Conservation (phyloP, 202 grass and related monocot species). For the Saccharum hybrid region DNA sequence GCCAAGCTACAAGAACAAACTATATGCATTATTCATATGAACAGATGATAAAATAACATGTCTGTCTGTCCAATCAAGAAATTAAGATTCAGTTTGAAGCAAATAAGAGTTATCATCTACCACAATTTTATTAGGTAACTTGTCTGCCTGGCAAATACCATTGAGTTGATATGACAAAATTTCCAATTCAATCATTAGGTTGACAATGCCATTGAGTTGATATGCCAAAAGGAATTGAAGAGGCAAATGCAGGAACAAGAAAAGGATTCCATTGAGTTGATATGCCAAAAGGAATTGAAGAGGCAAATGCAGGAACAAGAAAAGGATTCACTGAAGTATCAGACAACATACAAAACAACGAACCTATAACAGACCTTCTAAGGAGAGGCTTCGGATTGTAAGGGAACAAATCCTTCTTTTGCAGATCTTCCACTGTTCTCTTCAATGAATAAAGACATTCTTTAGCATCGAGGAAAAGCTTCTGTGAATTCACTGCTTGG, state of each 20-base stretch:
- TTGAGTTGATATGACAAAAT: not conserved
- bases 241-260: not conserved
- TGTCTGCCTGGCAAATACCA: not conserved
- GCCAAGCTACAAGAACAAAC: constrained; percentile 55
- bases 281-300: not conserved
- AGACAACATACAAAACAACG: not conserved
- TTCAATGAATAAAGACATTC: constrained; percentile 83
- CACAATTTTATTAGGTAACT: not conserved
- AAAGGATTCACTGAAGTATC: not conserved
- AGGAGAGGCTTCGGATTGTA: constrained; percentile 86
- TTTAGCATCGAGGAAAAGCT: constrained; percentile 66
- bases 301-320: too few species aligned
- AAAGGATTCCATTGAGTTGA: not conserved
- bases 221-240: not conserved
- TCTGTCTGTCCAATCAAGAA: not conserved
- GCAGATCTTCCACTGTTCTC: constrained; percentile 73
- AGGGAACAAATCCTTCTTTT: constrained; percentile 83
- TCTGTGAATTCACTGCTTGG: constrained; percentile 28
- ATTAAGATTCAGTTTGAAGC: not conserved
- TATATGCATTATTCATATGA: constrained; percentile 17
- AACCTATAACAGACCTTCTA: constrained; percentile 59
- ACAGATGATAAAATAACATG: not conserved
- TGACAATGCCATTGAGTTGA: not conserved
- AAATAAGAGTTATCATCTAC: not conserved
- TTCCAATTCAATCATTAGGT: not conserved